Evolutionary conservation across 1,139 yeast species (phyloP).

Genomic region (Saccharomycopsis phalli): DNA sequence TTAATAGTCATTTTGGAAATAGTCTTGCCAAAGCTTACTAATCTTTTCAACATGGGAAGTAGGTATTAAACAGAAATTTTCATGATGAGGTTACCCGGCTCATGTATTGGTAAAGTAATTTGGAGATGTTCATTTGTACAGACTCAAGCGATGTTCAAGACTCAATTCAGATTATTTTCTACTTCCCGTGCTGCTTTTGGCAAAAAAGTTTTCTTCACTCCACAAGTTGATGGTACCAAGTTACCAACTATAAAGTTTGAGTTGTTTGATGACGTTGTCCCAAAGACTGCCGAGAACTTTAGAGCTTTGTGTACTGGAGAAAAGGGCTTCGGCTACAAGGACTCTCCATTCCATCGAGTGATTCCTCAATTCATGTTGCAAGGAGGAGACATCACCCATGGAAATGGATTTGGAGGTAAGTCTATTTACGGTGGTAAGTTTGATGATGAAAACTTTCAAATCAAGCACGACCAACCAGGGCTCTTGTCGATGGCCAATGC

Average conservation of each 20-base stretch:
- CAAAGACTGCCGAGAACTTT: constrained; percentile 98
- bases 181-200: constrained; percentile 12
- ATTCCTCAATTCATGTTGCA: constrained; percentile 98
- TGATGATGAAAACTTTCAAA: constrained; percentile 88
- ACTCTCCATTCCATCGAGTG: constrained; percentile 95
- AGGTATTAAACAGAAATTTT: not conserved
- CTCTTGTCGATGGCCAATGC: constrained; percentile 98
- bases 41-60: not conserved
- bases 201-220: constrained; percentile 62
- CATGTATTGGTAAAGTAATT: not conserved
- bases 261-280: constrained; percentile 88
- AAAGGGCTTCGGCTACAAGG: constrained; percentile 87
- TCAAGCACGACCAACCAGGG: constrained; percentile 87
- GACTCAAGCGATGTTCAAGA: not conserved
- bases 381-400: constrained; percentile 97
- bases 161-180: constrained; percentile 5
- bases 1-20: not conserved
- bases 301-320: constrained; percentile 93
- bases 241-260: constrained; percentile 72
- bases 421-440: constrained; percentile 95
- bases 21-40: not conserved
- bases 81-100: not conserved
- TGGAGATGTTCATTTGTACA: too few relatives aligned
- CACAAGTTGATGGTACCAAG: constrained; percentile 53
- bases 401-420: constrained; percentile 97